These are phyloP conservation scores for Lentinus tigrinus DNA, from an alignment of 768 basidiomycete genomes.

Conservation along the genomic window DNA sequence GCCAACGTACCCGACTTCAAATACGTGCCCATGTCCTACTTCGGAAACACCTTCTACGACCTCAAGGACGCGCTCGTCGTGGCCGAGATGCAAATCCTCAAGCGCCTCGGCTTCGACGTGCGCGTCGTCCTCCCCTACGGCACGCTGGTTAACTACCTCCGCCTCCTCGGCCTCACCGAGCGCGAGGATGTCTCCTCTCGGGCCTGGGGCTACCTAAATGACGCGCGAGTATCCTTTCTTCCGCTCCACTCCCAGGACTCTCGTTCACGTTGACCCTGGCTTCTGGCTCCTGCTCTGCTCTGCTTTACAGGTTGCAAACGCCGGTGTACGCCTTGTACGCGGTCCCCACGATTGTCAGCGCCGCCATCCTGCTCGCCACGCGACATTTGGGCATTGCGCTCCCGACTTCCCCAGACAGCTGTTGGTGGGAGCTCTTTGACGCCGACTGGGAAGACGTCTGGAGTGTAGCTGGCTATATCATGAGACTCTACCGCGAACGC, in stretches of 20 bases:
- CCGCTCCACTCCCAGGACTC: slow-evolving; percentile 3
- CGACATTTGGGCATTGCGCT: slow-evolving; percentile 73
- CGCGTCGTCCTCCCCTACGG: slow-evolving; percentile 92
- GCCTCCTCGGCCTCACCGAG: slow-evolving; percentile 81
- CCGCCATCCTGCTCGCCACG: slow-evolving; percentile 80
- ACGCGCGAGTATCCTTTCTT: slow-evolving; percentile 70
- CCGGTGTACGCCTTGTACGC: slow-evolving; percentile 90
- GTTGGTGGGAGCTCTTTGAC: slow-evolving; percentile 96
- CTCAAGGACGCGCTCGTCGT: slow-evolving; percentile 92
- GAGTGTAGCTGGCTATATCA: slow-evolving; percentile 80
- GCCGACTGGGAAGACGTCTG: slow-evolving; percentile 87
- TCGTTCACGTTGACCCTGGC: slow-evolving; percentile 11
- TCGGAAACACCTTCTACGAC: slow-evolving; percentile 87
- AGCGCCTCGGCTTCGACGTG: slow-evolving; percentile 93
- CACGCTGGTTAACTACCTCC: slow-evolving; percentile 91
- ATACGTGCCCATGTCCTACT: slow-evolving; percentile 88
- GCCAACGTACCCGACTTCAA: slow-evolving; percentile 39
- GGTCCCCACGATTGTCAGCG: slow-evolving; percentile 86
- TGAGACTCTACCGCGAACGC: slow-evolving; percentile 72
- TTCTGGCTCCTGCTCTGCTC: neutral
- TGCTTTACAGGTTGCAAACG: slow-evolving; percentile 77
- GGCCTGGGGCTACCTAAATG: slow-evolving; percentile 96
- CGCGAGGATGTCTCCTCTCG: slow-evolving; percentile 66
- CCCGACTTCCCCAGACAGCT: slow-evolving; percentile 64
- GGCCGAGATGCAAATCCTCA: slow-evolving; percentile 96